Conservation (phyloP, 352 stramenopile species). For the Pythium aquatile region DNA sequence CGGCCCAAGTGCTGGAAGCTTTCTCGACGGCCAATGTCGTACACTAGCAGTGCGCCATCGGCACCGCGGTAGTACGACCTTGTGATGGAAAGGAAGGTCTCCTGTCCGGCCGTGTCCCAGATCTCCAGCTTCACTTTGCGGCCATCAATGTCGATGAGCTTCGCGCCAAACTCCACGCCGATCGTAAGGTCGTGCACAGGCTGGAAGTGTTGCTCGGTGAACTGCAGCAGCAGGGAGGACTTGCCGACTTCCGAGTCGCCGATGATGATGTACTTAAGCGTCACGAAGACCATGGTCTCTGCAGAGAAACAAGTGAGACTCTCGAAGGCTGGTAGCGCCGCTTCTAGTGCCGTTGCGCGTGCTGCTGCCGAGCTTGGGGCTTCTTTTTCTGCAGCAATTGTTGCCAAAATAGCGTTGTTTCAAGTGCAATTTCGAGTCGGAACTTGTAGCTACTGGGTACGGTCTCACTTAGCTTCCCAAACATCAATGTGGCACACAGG, state of each 20-base stretch:
- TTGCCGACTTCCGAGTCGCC: constrained; percentile 90
- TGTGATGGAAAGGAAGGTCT: constrained; percentile 90
- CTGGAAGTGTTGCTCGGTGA: constrained; percentile 90
- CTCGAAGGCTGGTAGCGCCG: background rate
- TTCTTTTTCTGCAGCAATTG: background rate
- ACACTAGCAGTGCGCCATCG: constrained; percentile 87
- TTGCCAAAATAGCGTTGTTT: background rate
- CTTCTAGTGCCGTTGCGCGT: background rate
- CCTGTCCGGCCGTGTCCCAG: constrained; percentile 90
- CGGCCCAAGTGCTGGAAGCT: constrained; percentile 76
- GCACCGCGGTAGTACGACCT: constrained; percentile 87
- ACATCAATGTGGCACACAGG: constrained; percentile 1
- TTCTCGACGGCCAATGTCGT: constrained; percentile 74
- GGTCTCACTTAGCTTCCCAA: constrained; percentile 5
- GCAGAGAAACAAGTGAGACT: background rate
- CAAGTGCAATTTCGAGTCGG: background rate
- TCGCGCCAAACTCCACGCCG: constrained; percentile 89
- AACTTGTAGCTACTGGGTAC: background rate
- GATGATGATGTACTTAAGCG: constrained; percentile 91
- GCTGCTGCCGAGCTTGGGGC: background rate
- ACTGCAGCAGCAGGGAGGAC: constrained; percentile 88
- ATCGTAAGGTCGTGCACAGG: constrained; percentile 90
- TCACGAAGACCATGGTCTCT: constrained; percentile 77
- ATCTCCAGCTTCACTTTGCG: constrained; percentile 91
- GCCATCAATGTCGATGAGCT: constrained; percentile 80